phyloP scores from a whole-genome alignment of 2,329 filamentous ascomycete genomes.

The Elsinoe arachidis region DNA sequence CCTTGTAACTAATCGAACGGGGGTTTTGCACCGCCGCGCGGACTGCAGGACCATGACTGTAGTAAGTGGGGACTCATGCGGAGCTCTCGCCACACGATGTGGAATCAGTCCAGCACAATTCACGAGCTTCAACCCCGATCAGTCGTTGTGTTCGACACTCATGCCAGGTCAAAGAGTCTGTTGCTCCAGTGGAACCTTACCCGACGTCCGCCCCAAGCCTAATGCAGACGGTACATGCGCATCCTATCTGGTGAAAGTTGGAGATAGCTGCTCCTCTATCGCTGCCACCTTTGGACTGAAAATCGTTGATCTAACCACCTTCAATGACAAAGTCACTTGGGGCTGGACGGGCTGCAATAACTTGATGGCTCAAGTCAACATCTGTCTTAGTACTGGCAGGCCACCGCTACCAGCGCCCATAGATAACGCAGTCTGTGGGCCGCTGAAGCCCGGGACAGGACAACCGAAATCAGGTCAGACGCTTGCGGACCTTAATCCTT shows the following conservation, averaged over 20 bases:
- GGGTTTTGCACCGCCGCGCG: not conserved
- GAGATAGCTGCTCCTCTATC: conserved; percentile 32
- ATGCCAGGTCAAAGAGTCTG: conserved; percentile 14
- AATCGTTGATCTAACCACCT: conserved; percentile 28
- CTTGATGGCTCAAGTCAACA: conserved; percentile 25
- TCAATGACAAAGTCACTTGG: conserved; percentile 38
- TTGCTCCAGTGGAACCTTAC: conserved; percentile 14
- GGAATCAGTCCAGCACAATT: not conserved
- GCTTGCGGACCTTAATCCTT: conserved; percentile 24
- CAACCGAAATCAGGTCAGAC: conserved; percentile 26
- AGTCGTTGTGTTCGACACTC: not conserved
- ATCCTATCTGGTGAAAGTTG: conserved; percentile 26
- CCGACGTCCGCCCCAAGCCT: conserved; percentile 28
- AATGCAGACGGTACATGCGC: conserved; percentile 32
- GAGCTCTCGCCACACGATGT: not conserved
- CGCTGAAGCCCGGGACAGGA: conserved; percentile 34
- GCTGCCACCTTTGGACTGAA: conserved; percentile 30
- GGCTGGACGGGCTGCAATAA: conserved; percentile 34
- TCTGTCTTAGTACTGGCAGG: conserved; percentile 35
- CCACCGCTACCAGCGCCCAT: conserved; percentile 36
- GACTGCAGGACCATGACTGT: not conserved
- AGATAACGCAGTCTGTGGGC: conserved; percentile 38
- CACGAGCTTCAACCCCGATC: not conserved
- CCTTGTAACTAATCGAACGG: too few species aligned
- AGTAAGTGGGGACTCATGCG: not conserved